These are phyloP conservation scores for Teratosphaeria gauchensis DNA, from an alignment of 2,329 filamentous ascomycete genomes.

Conservation along the genomic window DNA sequence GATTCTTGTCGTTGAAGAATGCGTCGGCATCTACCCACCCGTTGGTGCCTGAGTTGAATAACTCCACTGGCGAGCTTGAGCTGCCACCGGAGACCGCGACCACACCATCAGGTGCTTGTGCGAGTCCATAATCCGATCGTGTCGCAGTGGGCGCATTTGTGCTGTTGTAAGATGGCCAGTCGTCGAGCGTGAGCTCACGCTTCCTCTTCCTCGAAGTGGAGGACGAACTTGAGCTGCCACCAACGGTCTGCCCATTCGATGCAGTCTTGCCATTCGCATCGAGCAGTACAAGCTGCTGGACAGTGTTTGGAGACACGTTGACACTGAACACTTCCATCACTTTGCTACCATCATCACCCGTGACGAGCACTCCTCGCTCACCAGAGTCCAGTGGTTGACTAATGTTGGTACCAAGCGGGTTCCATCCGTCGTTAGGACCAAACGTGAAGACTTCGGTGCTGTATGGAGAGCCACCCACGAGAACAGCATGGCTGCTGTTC, in stretches of 20 bases:
- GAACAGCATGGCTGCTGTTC: conserved; percentile 58
- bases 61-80: conserved; percentile 54
- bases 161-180: conserved; percentile 73
- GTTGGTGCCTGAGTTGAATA: conserved; percentile 70
- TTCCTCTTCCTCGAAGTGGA: conserved; percentile 30
- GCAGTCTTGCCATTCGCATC: conserved; percentile 47
- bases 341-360: conserved; percentile 66
- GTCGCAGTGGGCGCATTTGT: conserved; percentile 57
- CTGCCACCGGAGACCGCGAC: conserved; percentile 74
- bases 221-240: conserved; percentile 12
- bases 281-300: conserved; percentile 60
- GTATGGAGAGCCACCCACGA: conserved; percentile 61
- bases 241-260: conserved; percentile 40
- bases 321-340: conserved; percentile 72
- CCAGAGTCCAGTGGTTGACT: conserved; percentile 30
- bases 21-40: conserved; percentile 64
- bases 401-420: conserved; percentile 55
- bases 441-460: conserved; percentile 69
- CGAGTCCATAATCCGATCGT: conserved; percentile 62
- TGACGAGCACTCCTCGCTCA: conserved; percentile 50
- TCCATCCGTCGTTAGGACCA: conserved; percentile 54
- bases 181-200: conserved; percentile 46
- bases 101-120: conserved; percentile 54
- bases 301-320: conserved; percentile 61
- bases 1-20: conserved; percentile 45